phyloP scores from a whole-genome alignment of 2,329 filamentous ascomycete genomes.

The Cadophora sp. region DNA sequence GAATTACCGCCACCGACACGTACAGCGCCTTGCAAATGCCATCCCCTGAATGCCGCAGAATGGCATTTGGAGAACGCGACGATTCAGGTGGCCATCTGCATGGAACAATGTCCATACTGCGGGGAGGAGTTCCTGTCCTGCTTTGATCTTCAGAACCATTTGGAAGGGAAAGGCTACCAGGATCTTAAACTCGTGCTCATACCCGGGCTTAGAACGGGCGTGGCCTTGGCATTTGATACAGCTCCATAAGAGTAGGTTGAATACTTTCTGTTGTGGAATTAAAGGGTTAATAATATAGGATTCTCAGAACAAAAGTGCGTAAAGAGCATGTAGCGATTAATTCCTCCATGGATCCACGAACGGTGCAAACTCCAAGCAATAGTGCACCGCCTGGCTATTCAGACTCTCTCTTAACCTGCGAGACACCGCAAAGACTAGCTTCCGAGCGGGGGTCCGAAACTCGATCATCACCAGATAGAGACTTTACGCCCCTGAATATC shows the following conservation, averaged over 20 bases:
- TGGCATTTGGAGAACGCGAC: too few relatives aligned
- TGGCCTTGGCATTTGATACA: background rate
- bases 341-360: background rate
- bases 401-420: too few relatives aligned
- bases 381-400: too few relatives aligned
- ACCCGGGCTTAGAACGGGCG: background rate
- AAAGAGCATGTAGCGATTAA: too few relatives aligned
- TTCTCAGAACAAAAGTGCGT: background rate
- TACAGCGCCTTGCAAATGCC: too few relatives aligned
- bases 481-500: background rate
- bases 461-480: background rate
- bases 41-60: too few relatives aligned
- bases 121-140: constrained; percentile 3
- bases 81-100: too few relatives aligned
- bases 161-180: background rate
- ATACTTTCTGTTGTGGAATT: background rate
- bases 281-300: too few relatives aligned
- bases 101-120: background rate
- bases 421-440: too few relatives aligned
- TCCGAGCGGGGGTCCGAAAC: too few relatives aligned
- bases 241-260: background rate
- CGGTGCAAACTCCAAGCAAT: too few relatives aligned
- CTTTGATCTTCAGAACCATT: constrained; percentile 1
- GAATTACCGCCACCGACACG: too few relatives aligned
- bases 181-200: background rate